A percentile compares a stretch with the other conserved stretches of the same genome.
phyloP scores from a whole-genome alignment of 352 stramenopile species.

The Peronospora belbahrii region DNA sequence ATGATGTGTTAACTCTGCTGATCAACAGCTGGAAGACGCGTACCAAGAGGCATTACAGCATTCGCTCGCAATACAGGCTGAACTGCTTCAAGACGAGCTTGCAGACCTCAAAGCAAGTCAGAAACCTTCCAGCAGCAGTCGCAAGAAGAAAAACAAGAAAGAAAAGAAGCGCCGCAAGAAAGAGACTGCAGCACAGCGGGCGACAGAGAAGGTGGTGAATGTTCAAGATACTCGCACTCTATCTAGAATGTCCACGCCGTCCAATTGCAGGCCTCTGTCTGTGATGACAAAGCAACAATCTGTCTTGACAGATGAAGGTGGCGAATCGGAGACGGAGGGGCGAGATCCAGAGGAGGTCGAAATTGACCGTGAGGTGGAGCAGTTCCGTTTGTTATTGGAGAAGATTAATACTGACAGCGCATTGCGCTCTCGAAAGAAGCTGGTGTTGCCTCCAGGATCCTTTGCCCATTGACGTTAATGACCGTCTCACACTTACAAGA shows the following conservation, averaged over 20 bases:
- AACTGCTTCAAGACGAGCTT: slow-evolving; percentile 67
- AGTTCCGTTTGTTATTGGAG: slow-evolving; percentile 61
- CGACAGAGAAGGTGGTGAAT: slow-evolving; percentile 12
- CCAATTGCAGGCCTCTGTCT: slow-evolving; percentile 8
- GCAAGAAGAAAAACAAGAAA: slow-evolving; percentile 72
- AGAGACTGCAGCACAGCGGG: slow-evolving; percentile 31
- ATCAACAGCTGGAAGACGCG: slow-evolving; percentile 49
- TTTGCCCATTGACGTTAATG: slow-evolving; percentile 37
- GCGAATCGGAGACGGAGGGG: slow-evolving; percentile 23
- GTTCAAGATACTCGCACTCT: slow-evolving; percentile 5
- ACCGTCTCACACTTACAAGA: slow-evolving; percentile 18
- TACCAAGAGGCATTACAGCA: slow-evolving; percentile 75
- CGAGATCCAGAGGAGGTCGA: slow-evolving; percentile 38
- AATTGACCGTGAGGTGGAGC: slow-evolving; percentile 70
- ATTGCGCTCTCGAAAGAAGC: slow-evolving; percentile 50
- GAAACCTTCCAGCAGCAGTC: slow-evolving; percentile 36
- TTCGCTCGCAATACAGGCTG: slow-evolving; percentile 61
- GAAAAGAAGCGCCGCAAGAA: slow-evolving; percentile 74
- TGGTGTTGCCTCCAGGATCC: slow-evolving; percentile 59
- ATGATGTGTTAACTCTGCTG: slow-evolving; percentile 4
- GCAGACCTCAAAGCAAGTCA: slow-evolving; percentile 56
- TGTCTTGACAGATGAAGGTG: slow-evolving; percentile 13
- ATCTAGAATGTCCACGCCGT: neutral
- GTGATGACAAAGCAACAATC: slow-evolving; percentile 5
- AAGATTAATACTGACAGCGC: slow-evolving; percentile 57